Evolutionary conservation across 441 rosid genomes (phyloP).

Genomic region (Euphorbia schlechtendalii): DNA sequence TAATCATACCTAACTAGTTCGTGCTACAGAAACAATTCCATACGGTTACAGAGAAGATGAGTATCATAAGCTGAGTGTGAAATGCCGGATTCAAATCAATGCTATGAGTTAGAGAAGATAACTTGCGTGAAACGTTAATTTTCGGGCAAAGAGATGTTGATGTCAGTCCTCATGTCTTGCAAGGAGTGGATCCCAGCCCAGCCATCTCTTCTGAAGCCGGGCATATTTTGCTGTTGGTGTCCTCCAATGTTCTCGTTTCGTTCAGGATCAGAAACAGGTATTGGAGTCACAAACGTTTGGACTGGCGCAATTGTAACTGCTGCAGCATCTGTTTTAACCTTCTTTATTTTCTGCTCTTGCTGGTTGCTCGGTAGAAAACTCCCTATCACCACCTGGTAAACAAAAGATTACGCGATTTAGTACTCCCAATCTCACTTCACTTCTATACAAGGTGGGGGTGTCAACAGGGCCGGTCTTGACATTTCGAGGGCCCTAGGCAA

Average conservation of each 20-base stretch:
- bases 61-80: neutral
- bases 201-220: constrained; percentile 39
- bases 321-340: constrained; percentile 34
- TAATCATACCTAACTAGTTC: too few species aligned
- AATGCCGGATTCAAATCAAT: constrained; percentile 9
- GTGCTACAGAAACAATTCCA: constrained; percentile 15
- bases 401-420: constrained; percentile 6
- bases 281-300: constrained; percentile 11
- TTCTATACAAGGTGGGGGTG: too few species aligned
- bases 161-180: constrained; percentile 57
- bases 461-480: too few species aligned
- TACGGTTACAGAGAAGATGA: constrained; percentile 13
- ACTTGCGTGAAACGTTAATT: constrained; percentile 21
- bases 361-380: constrained; percentile 67
- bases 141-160: constrained; percentile 62
- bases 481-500: too few species aligned
- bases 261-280: constrained; percentile 24
- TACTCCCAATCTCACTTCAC: too few species aligned
- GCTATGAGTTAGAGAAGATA: constrained; percentile 15
- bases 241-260: constrained; percentile 28
- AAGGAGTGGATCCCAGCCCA: constrained; percentile 39
- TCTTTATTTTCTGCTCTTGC: constrained; percentile 64
- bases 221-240: constrained; percentile 30
- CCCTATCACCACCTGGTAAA: constrained; percentile 80
- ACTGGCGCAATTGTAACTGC: constrained; percentile 26